phyloP scores from a whole-genome alignment of 768 basidiomycete genomes.

The Gautieria morchelliformis region DNA sequence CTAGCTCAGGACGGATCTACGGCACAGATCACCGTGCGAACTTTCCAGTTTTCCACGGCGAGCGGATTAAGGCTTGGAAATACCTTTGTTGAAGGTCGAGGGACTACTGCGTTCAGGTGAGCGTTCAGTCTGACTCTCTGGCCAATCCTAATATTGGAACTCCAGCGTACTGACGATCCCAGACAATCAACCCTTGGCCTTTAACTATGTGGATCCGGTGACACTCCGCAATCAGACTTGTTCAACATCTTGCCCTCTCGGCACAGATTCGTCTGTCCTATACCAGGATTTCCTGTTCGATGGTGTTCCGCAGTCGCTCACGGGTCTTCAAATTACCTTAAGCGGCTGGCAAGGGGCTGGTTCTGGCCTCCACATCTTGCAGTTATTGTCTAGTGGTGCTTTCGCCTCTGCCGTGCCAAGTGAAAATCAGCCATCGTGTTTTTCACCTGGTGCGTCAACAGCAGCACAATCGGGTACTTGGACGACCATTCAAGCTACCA shows the following conservation, averaged over 20 bases:
- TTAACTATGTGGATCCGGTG: conserved; percentile 69
- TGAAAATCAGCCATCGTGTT: conserved; percentile 64
- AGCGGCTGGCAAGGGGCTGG: conserved; percentile 64
- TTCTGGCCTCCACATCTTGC: conserved; percentile 83
- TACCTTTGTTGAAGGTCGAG: conserved; percentile 70
- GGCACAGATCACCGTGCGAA: conserved; percentile 67
- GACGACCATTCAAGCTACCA: conserved; percentile 52
- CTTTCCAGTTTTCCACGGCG: conserved; percentile 64
- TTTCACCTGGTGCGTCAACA: conserved; percentile 65
- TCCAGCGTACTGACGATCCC: conserved; percentile 78
- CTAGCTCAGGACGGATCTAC: conserved; percentile 61
- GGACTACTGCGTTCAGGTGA: conserved; percentile 85
- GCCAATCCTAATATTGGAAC: conserved; percentile 5
- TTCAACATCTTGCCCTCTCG: conserved; percentile 67
- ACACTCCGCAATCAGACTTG: conserved; percentile 75
- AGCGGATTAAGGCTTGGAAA: conserved; percentile 86
- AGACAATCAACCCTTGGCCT: conserved; percentile 68
- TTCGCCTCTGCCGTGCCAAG: conserved; percentile 64
- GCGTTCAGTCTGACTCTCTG: conserved; percentile 15
- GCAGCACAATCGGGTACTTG: conserved; percentile 61
- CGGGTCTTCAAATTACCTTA: conserved; percentile 82
- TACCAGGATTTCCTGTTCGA: conserved; percentile 94
- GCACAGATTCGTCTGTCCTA: conserved; percentile 59
- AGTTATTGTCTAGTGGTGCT: conserved; percentile 86
- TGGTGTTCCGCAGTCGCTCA: conserved; percentile 46